Evolutionary conservation across 2,329 filamentous ascomycete species (phyloP), one percentile per base, ranked within the genome.

Genomic region (Alternaria arborescens): DNA sequence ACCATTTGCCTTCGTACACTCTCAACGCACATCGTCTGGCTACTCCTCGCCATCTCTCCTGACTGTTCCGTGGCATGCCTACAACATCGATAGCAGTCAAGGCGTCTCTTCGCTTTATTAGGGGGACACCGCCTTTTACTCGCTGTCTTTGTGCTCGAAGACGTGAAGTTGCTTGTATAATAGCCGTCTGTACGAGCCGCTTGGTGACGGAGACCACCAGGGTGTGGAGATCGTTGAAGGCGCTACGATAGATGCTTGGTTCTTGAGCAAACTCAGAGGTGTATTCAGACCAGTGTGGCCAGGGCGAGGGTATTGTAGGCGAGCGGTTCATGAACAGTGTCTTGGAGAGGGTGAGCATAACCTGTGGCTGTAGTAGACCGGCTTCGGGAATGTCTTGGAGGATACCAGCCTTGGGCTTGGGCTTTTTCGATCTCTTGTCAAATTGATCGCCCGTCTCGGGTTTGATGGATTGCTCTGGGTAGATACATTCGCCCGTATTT

Each of bases 171-270:
- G 89, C 87, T 59, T 92, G 86, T 69, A 90, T 91, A 0, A 95
- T 79, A 0, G 87, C 82, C 0, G 90, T 87, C 47, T 91, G 87
- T 2, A 95, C 82, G 1, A 97, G 79, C 12, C 91, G 85, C 60
- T 86, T 87, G 0, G 91, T 94, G 14, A 95, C 67, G 54, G 86
- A 90, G 1, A 91, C 75, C 0, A 86, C 82, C 2, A 97, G 77
- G 8, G 86, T 86, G 70, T 93, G 85, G 44, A 97, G 89, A 68
- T 95, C 92, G 5, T 87, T 84, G n/a, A 96, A 84, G 0, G 91
- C 88, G 2, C 91, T 93, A 7, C 88, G 86, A 67, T 90, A 88
- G 22, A 97, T 86, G 0, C 90, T 87, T 0, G 93, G 93, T 3
- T 82, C 82, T 57, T 54, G 51, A 8, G 69, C 64, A 20, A 70